Evolutionary conservation across 768 basidiomycete species (phyloP), one percentile per base, ranked within the genome.

Genomic region (Pleurotus tuoliensis): DNA sequence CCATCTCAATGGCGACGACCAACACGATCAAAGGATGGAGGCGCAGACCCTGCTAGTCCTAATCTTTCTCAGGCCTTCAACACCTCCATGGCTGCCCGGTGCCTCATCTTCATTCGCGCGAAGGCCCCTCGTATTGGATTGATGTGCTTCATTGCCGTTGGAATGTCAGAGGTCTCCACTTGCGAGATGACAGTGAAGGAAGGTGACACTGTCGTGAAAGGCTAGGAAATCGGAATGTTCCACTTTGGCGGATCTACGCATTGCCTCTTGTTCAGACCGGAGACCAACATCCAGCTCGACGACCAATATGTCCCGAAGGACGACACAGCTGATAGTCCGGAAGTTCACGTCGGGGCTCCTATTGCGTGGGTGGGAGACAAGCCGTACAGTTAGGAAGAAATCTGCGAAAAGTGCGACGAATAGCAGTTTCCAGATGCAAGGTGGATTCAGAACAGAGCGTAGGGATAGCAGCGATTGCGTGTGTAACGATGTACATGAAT

Each of bases 131-230:
- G 66, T 16, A 82, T 87, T 40, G 84, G 84, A 2, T 59, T 86
- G 41, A 73, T 85, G 74, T 79, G 76, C 48, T 80, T 86, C 66
- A 69, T 86, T 4, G 80, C 67, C 0, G 74, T 87, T 9, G 85
- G 86, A 0, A 83, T 88, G 74, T 72, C 73, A 0, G 86, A 87
- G 65, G 76, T 87, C 1, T 86, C 82, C 30, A 85, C 82, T n/a
- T 82, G 79, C 58, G 76, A 79, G 59, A 63, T 77, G 16, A 76
- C 69, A 0, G 83, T 85, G 18, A 67, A 66, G 62, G 70, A 65
- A 15, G 79, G 80, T 0, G 64, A 83, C 27, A 57, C 58, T 38
- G 65, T 86, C 20, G 69, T 67, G 53, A 79, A 78, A 58, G 84
- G 87, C 1, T 79, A 86, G 25, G 67, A 85, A 63, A 57, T 83